phyloP scores from a whole-genome alignment of 768 basidiomycete species.

The Lactarius hatsudake region DNA sequence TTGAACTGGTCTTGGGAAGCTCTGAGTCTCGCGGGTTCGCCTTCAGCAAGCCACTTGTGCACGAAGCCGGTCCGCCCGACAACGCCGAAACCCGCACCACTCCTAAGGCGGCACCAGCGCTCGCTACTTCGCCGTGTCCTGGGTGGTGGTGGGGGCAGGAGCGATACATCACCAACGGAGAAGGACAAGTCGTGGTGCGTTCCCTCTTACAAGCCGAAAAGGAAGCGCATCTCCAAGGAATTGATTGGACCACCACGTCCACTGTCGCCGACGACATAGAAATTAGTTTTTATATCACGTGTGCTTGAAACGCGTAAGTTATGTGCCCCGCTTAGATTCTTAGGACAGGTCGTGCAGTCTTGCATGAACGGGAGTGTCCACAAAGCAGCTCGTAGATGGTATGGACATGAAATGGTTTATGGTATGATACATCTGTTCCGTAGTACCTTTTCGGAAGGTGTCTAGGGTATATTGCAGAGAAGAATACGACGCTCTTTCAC shows the following conservation, averaged over 20 bases:
- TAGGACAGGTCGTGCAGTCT: neutral
- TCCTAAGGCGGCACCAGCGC: slow-evolving; percentile 22
- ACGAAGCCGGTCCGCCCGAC: slow-evolving; percentile 15
- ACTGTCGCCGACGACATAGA: slow-evolving; percentile 1
- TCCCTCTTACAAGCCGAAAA: neutral
- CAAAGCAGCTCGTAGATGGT: neutral
- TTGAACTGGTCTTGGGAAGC: slow-evolving; percentile 13
- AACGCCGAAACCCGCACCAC: slow-evolving; percentile 16
- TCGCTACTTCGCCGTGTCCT: slow-evolving; percentile 21
- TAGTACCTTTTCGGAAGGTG: neutral
- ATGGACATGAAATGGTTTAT: neutral
- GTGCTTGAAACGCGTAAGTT: neutral
- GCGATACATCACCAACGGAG: neutral
- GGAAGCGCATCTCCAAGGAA: slow-evolving; percentile 19
- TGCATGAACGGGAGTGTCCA: neutral
- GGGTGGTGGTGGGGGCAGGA: neutral
- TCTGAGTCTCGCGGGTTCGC: neutral
- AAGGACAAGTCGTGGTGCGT: neutral
- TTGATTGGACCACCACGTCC: slow-evolving; percentile 18
- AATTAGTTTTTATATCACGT: neutral
- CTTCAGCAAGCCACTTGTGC: neutral
- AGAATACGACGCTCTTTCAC: neutral
- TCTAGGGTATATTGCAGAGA: neutral
- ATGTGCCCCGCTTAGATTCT: neutral
- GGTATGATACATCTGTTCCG: neutral